A percentile compares a stretch with the other conserved stretches of the same genome.
Evolutionary conservation across 805 yeast genomes (phyloP).

Genomic region (Candida krabiensis): DNA sequence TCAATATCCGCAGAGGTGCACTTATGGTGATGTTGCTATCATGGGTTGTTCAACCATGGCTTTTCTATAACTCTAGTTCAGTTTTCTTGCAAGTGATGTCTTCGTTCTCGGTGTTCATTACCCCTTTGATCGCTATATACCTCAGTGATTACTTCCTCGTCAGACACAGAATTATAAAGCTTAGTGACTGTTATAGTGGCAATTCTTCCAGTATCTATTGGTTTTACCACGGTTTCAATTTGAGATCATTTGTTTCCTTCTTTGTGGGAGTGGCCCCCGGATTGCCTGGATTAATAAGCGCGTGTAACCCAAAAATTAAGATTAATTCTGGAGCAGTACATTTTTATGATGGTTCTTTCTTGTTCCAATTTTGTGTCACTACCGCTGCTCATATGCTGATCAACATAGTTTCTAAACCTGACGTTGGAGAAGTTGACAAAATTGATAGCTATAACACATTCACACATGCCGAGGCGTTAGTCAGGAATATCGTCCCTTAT

Average conservation of each 20-base stretch:
- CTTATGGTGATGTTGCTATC: constrained; percentile 33
- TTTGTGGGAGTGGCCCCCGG: constrained; percentile 46
- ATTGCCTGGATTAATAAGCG: constrained; percentile 46
- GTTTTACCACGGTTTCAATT: constrained; percentile 57
- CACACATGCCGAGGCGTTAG: constrained; percentile 31
- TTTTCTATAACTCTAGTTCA: constrained; percentile 34
- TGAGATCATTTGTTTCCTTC: constrained; percentile 61
- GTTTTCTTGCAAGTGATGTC: constrained; percentile 31
- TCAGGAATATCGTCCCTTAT: constrained; percentile 24
- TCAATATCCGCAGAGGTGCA: constrained; percentile 46
- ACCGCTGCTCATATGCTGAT: constrained; percentile 37
- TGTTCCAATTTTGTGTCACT: constrained; percentile 42
- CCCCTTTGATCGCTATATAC: constrained; percentile 39
- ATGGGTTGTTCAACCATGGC: constrained; percentile 43
- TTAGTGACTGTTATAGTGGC: no score
- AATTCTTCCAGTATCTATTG: constrained; percentile 42
- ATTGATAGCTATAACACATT: constrained; percentile 31
- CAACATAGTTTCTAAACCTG: constrained; percentile 37
- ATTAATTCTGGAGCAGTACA: constrained; percentile 39
- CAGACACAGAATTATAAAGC: constrained; percentile 37
- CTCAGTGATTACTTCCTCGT: constrained; percentile 40
- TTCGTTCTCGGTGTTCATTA: constrained; percentile 36
- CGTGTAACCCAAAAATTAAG: constrained; percentile 24
- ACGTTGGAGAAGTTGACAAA: constrained; percentile 28
- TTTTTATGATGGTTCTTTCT: constrained; percentile 44